Evolutionary conservation across 129 eudicot species (phyloP).

Genomic region (Dittrichia graveolens): DNA sequence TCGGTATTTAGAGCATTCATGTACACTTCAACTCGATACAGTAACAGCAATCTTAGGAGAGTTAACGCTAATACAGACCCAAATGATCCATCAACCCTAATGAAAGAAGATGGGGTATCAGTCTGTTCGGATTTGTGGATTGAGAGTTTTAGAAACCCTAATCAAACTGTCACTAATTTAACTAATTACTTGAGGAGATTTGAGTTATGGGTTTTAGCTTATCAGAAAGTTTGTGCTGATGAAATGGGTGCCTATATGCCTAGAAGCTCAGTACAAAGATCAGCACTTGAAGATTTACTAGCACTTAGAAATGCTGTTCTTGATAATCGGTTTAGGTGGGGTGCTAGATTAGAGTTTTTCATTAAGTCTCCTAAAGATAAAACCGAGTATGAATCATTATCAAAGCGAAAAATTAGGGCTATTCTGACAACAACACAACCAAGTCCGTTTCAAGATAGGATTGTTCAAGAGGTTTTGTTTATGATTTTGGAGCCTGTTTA

Average conservation of each 20-base stretch:
- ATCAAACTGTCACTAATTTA: constrained; percentile 57
- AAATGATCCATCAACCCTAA: constrained; percentile 73
- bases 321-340: constrained; percentile 71
- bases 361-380: constrained; percentile 76
- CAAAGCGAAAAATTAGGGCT: constrained; percentile 73
- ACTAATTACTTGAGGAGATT: constrained; percentile 62
- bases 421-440: constrained; percentile 67
- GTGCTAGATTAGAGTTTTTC: constrained; percentile 64
- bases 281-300: constrained; percentile 67
- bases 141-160: constrained; percentile 65
- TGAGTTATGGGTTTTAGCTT: constrained; percentile 89
- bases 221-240: constrained; percentile 84
- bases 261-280: constrained; percentile 58
- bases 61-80: constrained; percentile 40
- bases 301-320: constrained; percentile 83
- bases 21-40: constrained; percentile 45
- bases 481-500: constrained; percentile 91
- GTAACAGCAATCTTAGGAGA: constrained; percentile 24
- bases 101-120: constrained; percentile 85
- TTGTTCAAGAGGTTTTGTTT: constrained; percentile 93
- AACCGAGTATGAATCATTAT: constrained; percentile 58
- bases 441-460: constrained; percentile 77
- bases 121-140: constrained; percentile 83
- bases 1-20: constrained; percentile 45
- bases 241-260: constrained; percentile 81